phyloP scores from a whole-genome alignment of 306 rosid genomes.

The Cajanus cajan region DNA sequence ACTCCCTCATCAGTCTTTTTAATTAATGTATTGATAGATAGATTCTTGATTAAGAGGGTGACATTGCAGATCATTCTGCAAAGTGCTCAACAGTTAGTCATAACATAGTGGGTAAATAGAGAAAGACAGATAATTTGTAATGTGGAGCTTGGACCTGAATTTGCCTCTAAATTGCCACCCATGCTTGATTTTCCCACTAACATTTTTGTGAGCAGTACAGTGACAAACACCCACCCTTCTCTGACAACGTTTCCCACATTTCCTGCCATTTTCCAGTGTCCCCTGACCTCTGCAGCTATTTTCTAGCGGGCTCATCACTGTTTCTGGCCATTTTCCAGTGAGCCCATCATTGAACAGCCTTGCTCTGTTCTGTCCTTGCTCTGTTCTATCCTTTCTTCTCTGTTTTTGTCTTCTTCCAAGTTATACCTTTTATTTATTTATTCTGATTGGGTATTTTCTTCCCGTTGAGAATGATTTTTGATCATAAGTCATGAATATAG shows the following conservation, averaged over 20 bases:
- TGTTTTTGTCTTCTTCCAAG: background rate
- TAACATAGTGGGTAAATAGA: background rate
- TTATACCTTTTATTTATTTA: background rate
- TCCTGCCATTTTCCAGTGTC: background rate
- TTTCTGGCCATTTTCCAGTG: background rate
- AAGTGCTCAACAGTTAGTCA: background rate
- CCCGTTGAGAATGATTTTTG: background rate
- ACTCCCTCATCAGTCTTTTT: background rate
- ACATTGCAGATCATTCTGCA: background rate
- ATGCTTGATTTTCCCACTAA: background rate
- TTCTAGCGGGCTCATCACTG: background rate
- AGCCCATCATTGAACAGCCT: background rate
- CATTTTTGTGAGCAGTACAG: background rate
- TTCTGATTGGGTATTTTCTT: background rate
- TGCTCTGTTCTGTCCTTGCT: background rate
- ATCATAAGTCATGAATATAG: background rate
- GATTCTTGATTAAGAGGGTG: background rate
- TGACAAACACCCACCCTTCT: background rate
- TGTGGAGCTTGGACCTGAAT: background rate
- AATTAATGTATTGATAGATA: background rate
- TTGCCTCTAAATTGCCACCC: background rate
- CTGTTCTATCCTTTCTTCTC: background rate
- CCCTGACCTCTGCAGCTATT: background rate
- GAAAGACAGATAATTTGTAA: background rate
- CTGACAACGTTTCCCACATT: too few relatives aligned